Base-by-base conservation (phyloP, 805 yeast species). In the Zygoascus flipseniorum region DNA sequence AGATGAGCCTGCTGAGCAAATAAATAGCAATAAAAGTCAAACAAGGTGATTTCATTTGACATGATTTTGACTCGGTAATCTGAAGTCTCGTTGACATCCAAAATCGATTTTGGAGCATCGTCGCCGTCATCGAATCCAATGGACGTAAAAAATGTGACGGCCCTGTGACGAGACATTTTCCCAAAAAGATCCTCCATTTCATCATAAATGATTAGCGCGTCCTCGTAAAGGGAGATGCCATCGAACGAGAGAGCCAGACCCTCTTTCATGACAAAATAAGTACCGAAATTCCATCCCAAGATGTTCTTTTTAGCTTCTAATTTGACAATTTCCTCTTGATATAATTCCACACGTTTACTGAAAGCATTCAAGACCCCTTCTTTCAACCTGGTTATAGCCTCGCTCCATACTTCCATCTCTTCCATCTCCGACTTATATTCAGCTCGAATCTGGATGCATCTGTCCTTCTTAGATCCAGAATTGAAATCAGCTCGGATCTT, bases 191-290 rank as follows among this genome's bases (percentile, higher is more conserved):
- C 54, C 16, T 73, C 72, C 5, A 86, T 60, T 31, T 70, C 71
- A 32, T 77, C 76, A 57, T 80, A 83, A 20, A 77, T 74, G 2
- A 64, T 67, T 37, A 83, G 63, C 0, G 92, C 76, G 51, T 86
- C 90, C 28, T 83, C 85, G 26, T 72, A 66, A 23, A 85, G 74
- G 26, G 76, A 75, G 69, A 87, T 72, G 47, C 77, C 77, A 52
- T 76, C 77, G 53, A 79, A 74, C 2, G 80, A 71, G 32, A 74
- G 66, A 0, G 83, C 84, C 44, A 82, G 64, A 6, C 76, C 74
- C 52, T 81, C 79, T 55, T 76, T 75, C 56, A 72, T 66, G 14
- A 71, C 69, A 49, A 78, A 75, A 35, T 70, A 67, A 8, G 71
- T 63, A 5, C 76, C 75, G 58, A 72, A 73, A 54, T 75, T 75